Percentiles rank a stretch among this genome's conserved stretches.
Evolutionary conservation across 768 basidiomycete genomes (phyloP).

Genomic region (Sarcomyxa edulis): DNA sequence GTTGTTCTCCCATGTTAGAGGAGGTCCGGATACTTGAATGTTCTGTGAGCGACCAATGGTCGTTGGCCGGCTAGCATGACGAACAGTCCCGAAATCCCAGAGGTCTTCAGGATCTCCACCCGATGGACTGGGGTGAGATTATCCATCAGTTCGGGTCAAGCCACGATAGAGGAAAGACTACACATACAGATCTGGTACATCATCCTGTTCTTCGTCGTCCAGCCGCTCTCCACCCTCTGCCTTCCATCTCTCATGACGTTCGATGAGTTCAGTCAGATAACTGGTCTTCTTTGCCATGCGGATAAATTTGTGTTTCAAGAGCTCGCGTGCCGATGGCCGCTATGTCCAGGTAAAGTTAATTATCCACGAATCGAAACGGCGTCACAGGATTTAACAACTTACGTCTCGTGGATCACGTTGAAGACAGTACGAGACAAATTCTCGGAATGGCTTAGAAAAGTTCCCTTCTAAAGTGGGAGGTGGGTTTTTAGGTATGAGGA

Average conservation of each 20-base stretch:
- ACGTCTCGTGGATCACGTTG: conserved; percentile 93
- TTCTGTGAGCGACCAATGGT: conserved; percentile 67
- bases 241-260: conserved; percentile 90
- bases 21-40: conserved; percentile 57
- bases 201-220: conserved; percentile 66
- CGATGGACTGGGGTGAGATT: conserved; percentile 42
- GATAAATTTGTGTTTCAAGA: conserved; percentile 95
- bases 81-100: conserved; percentile 98
- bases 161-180: conserved; percentile 7
- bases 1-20: conserved; percentile 79
- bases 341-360: conserved; percentile 22
- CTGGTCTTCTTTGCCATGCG: conserved; percentile 91
- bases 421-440: conserved; percentile 90
- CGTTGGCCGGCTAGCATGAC: conserved; percentile 53
- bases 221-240: conserved; percentile 77
- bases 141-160: conserved; percentile 6
- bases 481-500: conserved; percentile 96
- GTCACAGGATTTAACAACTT: conserved; percentile 19
- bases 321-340: conserved; percentile 92
- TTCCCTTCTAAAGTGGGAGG: conserved; percentile 87
- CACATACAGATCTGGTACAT: conserved; percentile 63
- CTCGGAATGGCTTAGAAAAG: conserved; percentile 90
- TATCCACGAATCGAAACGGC: too few relatives aligned
- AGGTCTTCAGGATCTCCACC: conserved; percentile 72
- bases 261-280: conserved; percentile 94